phyloP scores from a whole-genome alignment of 2,329 filamentous ascomycete genomes.

The Pseudogymnoascus sp. region DNA sequence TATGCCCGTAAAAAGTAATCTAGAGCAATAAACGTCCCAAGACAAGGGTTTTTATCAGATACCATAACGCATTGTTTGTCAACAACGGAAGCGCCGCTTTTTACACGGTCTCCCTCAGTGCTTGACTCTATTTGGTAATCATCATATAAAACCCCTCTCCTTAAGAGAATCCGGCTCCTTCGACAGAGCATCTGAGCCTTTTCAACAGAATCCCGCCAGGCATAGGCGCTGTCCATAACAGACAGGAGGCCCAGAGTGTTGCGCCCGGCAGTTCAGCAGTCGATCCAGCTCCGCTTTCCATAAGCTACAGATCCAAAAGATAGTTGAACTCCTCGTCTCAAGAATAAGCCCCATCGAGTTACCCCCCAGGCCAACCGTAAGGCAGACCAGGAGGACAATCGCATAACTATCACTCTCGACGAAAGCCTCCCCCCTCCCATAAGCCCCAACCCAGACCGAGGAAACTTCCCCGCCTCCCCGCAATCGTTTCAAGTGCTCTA shows the following conservation, averaged over 20 bases:
- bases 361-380: conserved; percentile 43
- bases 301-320: conserved; percentile 45
- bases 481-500: neutral
- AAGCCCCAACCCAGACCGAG: conserved; percentile 35
- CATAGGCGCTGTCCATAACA: conserved; percentile 22
- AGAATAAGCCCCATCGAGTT: conserved; percentile 99
- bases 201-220: conserved; percentile 17
- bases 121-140: conserved; percentile 67
- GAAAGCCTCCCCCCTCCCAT: conserved; percentile 59
- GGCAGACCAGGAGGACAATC: conserved; percentile 59
- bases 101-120: conserved; percentile 42
- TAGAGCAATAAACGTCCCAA: conserved; percentile 2
- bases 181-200: conserved; percentile 51
- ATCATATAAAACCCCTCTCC: conserved; percentile 40
- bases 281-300: conserved; percentile 39
- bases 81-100: conserved; percentile 9
- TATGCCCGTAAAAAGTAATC: neutral
- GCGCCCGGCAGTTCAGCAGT: neutral
- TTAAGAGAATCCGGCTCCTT: conserved; percentile 53
- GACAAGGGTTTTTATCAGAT: conserved; percentile 10
- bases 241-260: conserved; percentile 26
- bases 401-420: conserved; percentile 98
- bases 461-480: conserved; percentile 31
- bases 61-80: conserved; percentile 9
- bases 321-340: conserved; percentile 76